Evolutionary conservation across 2,329 filamentous ascomycete genomes (phyloP).

Genomic region (Ophiostoma himal-ulmi): DNA sequence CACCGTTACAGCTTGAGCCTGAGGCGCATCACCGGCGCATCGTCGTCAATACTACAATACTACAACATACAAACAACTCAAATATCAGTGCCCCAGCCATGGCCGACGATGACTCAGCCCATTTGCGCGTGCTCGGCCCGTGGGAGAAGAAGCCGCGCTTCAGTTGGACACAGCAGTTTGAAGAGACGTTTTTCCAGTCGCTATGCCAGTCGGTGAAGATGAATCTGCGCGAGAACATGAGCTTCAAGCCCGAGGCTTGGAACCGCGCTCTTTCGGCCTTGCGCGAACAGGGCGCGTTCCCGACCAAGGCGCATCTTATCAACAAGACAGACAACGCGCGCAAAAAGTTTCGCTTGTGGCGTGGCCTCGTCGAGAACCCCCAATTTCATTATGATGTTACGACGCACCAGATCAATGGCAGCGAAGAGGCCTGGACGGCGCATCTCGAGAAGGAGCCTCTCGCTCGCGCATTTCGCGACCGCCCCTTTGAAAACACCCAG

Average conservation of each 20-base stretch:
- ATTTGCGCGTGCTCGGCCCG: conserved; percentile 23
- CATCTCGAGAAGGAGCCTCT: conserved; percentile 57
- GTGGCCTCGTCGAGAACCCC: conserved; percentile 52
- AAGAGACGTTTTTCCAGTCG: conserved; percentile 56
- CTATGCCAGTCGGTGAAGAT: conserved; percentile 54
- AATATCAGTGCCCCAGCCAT: conserved; percentile 26
- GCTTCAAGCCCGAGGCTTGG: conserved; percentile 58
- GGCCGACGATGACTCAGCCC: conserved; percentile 33
- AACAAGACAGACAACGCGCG: conserved; percentile 60
- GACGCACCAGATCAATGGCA: conserved; percentile 48
- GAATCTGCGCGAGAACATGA: conserved; percentile 45
- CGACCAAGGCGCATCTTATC: conserved; percentile 56
- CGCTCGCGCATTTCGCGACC: conserved; percentile 50
- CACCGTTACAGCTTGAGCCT: not conserved
- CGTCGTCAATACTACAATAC: not conserved
- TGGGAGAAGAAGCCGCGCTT: conserved; percentile 44
- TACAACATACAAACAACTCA: not conserved
- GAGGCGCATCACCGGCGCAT: not conserved
- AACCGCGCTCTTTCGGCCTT: conserved; percentile 51
- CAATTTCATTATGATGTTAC: conserved; percentile 50
- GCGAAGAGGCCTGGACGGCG: conserved; percentile 51
- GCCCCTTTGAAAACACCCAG: conserved; percentile 55
- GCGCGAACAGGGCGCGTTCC: conserved; percentile 51
- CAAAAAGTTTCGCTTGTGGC: conserved; percentile 58
- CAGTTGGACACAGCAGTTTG: conserved; percentile 54